phyloP scores from a whole-genome alignment of 257 asterid genomes.

The Verbascum thapsus region DNA sequence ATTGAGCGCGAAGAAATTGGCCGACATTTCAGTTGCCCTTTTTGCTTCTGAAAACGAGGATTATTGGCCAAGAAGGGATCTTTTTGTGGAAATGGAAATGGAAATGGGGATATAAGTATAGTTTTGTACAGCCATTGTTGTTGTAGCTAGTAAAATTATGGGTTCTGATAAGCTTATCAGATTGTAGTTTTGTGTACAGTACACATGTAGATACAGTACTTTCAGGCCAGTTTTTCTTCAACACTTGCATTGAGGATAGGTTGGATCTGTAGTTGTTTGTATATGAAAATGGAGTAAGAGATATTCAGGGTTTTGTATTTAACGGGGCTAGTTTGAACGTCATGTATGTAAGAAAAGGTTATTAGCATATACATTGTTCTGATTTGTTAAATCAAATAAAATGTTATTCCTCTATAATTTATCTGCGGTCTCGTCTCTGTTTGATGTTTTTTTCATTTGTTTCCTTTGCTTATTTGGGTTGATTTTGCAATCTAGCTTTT shows the following conservation, averaged over 20 bases:
- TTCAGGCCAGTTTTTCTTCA: slow-evolving; percentile 37
- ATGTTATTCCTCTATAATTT: too few relatives aligned
- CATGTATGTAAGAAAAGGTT: too few relatives aligned
- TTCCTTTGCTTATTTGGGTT: too few relatives aligned
- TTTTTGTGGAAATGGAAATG: slow-evolving; percentile 35
- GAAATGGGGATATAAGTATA: slow-evolving; percentile 27
- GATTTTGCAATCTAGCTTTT: too few relatives aligned
- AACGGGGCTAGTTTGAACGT: too few relatives aligned
- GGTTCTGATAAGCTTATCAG: slow-evolving; percentile 27
- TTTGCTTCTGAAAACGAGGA: slow-evolving; percentile 43
- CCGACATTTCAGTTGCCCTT: slow-evolving; percentile 58
- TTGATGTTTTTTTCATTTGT: too few relatives aligned
- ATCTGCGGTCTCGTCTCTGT: too few relatives aligned
- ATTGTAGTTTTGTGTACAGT: slow-evolving; percentile 24
- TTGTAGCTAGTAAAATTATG: not conserved
- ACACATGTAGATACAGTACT: slow-evolving; percentile 13
- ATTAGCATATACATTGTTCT: too few relatives aligned
- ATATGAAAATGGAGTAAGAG: not conserved
- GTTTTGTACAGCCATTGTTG: slow-evolving; percentile 27
- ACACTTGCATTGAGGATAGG: slow-evolving; percentile 12
- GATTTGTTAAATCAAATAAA: too few relatives aligned
- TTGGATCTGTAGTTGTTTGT: not conserved
- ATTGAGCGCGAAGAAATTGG: slow-evolving; percentile 47
- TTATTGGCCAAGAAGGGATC: slow-evolving; percentile 36
- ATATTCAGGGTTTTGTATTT: too few relatives aligned